phyloP scores from a whole-genome alignment of 306 rosid genomes.

The Quercus agrifolia region DNA sequence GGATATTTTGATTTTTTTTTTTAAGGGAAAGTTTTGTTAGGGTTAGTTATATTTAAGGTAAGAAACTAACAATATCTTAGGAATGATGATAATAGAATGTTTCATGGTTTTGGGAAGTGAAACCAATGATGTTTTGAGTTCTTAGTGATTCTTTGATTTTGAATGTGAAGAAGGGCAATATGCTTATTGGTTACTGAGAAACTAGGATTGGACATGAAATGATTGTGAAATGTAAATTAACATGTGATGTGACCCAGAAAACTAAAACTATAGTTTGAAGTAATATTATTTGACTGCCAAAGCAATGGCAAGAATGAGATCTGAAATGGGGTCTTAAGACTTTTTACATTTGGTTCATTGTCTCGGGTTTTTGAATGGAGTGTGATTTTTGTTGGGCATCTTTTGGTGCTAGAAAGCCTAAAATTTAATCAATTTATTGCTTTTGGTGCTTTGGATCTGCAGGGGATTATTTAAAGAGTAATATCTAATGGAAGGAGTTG shows the following conservation, averaged over 20 bases:
- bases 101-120: neutral
- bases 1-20: neutral
- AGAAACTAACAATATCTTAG: neutral
- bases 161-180: neutral
- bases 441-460: neutral
- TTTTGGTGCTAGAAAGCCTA: neutral
- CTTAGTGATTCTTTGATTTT: neutral
- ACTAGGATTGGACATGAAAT: neutral
- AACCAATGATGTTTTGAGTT: neutral
- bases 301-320: neutral
- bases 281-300: neutral
- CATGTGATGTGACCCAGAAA: neutral
- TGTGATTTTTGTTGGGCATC: too few species aligned
- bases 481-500: conserved; percentile 50
- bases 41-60: neutral
- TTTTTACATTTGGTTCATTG: neutral
- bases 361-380: neutral
- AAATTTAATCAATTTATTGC: neutral
- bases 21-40: neutral
- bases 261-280: neutral
- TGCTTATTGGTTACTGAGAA: neutral
- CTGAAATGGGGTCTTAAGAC: neutral
- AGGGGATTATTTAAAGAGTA: conserved; percentile 17
- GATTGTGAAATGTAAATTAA: neutral
- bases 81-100: neutral